Evolutionary conservation across 345 rosid species (phyloP), one percentile per base, ranked within the genome.

Genomic region (Melaleuca alternifolia): DNA sequence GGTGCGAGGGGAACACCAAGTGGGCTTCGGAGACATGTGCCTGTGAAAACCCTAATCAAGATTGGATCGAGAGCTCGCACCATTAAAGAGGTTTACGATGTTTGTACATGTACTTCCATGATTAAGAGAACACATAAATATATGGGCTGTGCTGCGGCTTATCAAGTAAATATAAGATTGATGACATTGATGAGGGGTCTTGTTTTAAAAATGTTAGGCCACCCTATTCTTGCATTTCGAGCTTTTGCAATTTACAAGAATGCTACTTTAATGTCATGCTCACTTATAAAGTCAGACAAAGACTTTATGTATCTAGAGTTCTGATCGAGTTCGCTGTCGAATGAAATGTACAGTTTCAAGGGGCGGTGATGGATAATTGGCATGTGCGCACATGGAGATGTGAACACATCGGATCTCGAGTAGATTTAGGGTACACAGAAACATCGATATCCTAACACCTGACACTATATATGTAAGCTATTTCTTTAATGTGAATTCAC

Each of bases 401-500:
- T 9, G 77, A 33, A 16, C 24, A 65, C 1, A 0, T 2, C 0
- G 0, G 3, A 16, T 16, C 77, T 65, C n/a, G n/a, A 61, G 7
- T 61, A 61, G 16, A 6, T n/a, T n/a, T 61, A 28, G n/a, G 5
- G 37, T n/a, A 5, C 37, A 13, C 20, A 20, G 21, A 71, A 37
- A 1, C 0, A 18, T 33, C 7, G 41, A 37, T 37, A 0, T 37
- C 79, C 7, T 59, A 0, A n/a, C 37, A 59, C 18, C 37, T 4
- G 13, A 12, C 1, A 59, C 9, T 9, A 28, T n/a, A 11, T 59
- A 3, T 3, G 6, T 59, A 59, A 59, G 2, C 53, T 51, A 14
- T 16, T 51, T 51, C 18, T 51, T 5, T 51, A 51, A 12, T 51
- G 18, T 16, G 16, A 51, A 51, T 51, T 51, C 53, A 14, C 16